Conservation (phyloP, 495 filamentous ascomycete genomes). For the Neurospora sp. region DNA sequence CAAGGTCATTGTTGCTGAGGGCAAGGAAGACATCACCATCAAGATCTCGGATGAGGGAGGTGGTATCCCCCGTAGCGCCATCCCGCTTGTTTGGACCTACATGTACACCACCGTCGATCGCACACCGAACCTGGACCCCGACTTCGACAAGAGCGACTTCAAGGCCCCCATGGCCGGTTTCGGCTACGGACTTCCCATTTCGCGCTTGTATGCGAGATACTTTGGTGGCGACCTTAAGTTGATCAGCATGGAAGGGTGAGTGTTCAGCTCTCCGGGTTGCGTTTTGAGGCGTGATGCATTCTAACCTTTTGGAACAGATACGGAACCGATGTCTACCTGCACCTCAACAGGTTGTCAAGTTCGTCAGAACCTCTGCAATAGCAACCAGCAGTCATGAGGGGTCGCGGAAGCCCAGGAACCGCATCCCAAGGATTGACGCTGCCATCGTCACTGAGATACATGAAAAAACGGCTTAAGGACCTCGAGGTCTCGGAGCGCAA, state of each 20-base stretch:
- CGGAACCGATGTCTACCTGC: conserved; percentile 96
- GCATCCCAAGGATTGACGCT: conserved; percentile 84
- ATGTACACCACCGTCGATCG: conserved; percentile 99
- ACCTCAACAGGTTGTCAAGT: conserved; percentile 88
- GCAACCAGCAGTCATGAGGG: conserved; percentile 96
- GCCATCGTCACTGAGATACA: conserved; percentile 36
- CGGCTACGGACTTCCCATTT: conserved; percentile 91
- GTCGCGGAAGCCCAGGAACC: conserved; percentile 30
- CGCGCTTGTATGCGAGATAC: conserved; percentile 87
- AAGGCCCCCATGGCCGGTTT: conserved; percentile 99
- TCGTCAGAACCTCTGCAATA: conserved; percentile 97
- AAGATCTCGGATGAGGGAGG: conserved; percentile 95
- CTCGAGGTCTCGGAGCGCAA: conserved; percentile 68
- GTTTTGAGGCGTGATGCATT: background rate
- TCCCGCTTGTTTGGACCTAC: conserved; percentile 97
- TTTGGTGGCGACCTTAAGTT: conserved; percentile 95
- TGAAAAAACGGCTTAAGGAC: conserved; percentile 46
- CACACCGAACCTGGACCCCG: conserved; percentile 87
- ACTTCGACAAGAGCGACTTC: conserved; percentile 99
- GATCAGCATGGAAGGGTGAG: conserved; percentile 99
- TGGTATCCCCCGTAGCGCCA: conserved; percentile 81
- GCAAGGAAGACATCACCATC: conserved; percentile 97
- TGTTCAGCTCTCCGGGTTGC: conserved; percentile 34
- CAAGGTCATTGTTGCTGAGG: conserved; percentile 93
- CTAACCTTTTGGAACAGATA: conserved; percentile 47